Percentiles rank a stretch among this genome's conserved stretches.
phyloP scores from a whole-genome alignment of 2,329 filamentous ascomycete species.

The Aulographum hederae region DNA sequence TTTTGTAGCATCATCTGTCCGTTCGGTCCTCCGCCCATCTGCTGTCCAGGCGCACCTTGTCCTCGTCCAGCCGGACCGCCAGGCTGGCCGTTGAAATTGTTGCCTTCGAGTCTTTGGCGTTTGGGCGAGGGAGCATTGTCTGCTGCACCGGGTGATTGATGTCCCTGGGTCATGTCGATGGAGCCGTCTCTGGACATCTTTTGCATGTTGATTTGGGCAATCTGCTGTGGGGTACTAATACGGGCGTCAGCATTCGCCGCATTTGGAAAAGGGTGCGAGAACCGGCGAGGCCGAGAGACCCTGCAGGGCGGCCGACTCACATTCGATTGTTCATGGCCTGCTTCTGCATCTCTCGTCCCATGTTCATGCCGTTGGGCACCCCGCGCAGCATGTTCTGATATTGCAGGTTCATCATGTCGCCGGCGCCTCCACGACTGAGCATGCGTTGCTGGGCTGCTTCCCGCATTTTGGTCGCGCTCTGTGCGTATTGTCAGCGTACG shows the following conservation, averaged over 20 bases:
- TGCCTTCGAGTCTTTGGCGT: slow-evolving; percentile 57
- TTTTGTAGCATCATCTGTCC: slow-evolving; percentile 44
- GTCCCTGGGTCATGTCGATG: slow-evolving; percentile 62
- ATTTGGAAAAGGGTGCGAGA: too few species aligned
- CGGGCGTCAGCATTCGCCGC: too few species aligned
- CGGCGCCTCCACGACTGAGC: too few species aligned
- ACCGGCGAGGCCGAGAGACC: too few species aligned
- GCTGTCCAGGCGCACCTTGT: slow-evolving; percentile 51
- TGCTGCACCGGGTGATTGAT: slow-evolving; percentile 62
- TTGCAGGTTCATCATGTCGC: slow-evolving; percentile 14
- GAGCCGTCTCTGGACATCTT: slow-evolving; percentile 77
- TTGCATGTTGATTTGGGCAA: slow-evolving; percentile 50
- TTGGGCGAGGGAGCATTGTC: slow-evolving; percentile 90
- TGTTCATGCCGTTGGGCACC: background rate
- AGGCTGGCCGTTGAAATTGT: slow-evolving; percentile 54
- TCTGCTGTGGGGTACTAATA: slow-evolving; percentile 40
- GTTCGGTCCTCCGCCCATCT: slow-evolving; percentile 34
- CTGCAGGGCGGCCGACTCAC: background rate
- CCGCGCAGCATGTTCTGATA: too few species aligned
- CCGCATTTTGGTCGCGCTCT: too few species aligned
- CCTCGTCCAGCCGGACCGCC: slow-evolving; percentile 60
- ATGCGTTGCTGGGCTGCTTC: too few species aligned
- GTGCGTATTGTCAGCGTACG: too few species aligned
- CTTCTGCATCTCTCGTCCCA: slow-evolving; percentile 2
- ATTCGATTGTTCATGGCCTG: slow-evolving; percentile 4